Evolutionary conservation across 208 protist species (phyloP).

Genomic region (Plasmodiophora brassicae): DNA sequence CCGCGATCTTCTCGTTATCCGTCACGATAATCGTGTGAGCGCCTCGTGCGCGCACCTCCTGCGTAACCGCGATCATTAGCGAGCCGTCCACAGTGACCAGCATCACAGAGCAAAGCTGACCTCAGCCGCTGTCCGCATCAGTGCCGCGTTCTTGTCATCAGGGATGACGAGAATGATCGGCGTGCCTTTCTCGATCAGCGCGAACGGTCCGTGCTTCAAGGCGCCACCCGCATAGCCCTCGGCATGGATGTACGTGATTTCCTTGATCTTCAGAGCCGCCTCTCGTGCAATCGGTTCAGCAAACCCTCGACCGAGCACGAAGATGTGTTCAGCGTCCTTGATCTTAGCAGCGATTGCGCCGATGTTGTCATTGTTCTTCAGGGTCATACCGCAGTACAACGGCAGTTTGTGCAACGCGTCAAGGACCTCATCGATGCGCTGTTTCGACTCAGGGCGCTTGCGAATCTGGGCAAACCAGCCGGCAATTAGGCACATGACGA

Average conservation of each 20-base stretch:
- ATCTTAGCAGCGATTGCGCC: slow-evolving; percentile 18
- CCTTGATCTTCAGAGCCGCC: slow-evolving; percentile 39
- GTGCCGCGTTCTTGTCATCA: slow-evolving; percentile 3
- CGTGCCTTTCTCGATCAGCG: slow-evolving; percentile 29
- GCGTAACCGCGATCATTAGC: background rate
- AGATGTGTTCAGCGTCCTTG: slow-evolving; percentile 48
- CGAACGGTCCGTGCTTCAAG: slow-evolving; percentile 45
- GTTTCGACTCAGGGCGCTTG: background rate
- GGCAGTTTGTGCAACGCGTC: background rate
- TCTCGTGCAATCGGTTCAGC: slow-evolving; percentile 52
- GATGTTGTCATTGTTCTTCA: background rate
- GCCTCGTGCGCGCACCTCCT: background rate
- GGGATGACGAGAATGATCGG: slow-evolving; percentile 35
- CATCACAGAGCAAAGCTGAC: background rate
- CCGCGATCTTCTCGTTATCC: background rate
- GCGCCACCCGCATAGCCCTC: slow-evolving; percentile 29
- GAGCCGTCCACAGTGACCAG: too few relatives aligned
- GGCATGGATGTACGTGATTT: slow-evolving; percentile 38
- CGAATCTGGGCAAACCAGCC: slow-evolving; percentile 41
- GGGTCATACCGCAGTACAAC: background rate
- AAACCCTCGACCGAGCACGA: slow-evolving; percentile 58
- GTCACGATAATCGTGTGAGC: background rate
- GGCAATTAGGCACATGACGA: slow-evolving; percentile 20
- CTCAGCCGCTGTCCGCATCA: slow-evolving; percentile 24
- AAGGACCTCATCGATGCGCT: background rate